Percentiles rank a stretch among this genome's conserved stretches.
Evolutionary conservation across 805 yeast genomes (phyloP).

Genomic region (Myxozyma geophila): DNA sequence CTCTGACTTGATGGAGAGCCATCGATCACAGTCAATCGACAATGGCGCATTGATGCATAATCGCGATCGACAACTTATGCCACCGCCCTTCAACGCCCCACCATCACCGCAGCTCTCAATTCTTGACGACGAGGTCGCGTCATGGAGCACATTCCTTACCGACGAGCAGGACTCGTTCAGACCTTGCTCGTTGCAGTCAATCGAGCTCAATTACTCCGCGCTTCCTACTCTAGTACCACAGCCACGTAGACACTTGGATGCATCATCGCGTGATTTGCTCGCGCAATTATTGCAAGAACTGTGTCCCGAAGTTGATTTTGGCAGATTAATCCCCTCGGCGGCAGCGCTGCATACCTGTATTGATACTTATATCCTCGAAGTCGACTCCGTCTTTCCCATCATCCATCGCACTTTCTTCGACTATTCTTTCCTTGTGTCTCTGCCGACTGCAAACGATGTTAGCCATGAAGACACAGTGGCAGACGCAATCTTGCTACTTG

Average conservation of each 20-base stretch:
- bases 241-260: background rate
- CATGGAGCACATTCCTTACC: slow-evolving; percentile 1
- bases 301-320: background rate
- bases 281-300: background rate
- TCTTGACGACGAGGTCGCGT: background rate
- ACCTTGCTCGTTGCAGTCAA: background rate
- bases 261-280: background rate
- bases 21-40: background rate
- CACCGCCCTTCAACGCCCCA: background rate
- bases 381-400: slow-evolving; percentile 6
- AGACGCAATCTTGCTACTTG: background rate
- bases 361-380: slow-evolving; percentile 1
- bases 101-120: background rate
- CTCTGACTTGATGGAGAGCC: slow-evolving; percentile 8
- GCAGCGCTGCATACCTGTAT: background rate
- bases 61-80: background rate
- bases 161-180: slow-evolving; percentile 1
- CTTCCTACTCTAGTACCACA: no score
- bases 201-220: background rate
- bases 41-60: background rate
- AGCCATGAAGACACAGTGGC: background rate
- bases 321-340: background rate
- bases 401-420: slow-evolving; percentile 5
- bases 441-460: background rate
- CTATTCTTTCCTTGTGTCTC: background rate